Percentiles rank a stretch among this genome's conserved stretches.
Conservation (phyloP, 202 grass and related monocot genomes). For the Zizania palustris region DNA sequence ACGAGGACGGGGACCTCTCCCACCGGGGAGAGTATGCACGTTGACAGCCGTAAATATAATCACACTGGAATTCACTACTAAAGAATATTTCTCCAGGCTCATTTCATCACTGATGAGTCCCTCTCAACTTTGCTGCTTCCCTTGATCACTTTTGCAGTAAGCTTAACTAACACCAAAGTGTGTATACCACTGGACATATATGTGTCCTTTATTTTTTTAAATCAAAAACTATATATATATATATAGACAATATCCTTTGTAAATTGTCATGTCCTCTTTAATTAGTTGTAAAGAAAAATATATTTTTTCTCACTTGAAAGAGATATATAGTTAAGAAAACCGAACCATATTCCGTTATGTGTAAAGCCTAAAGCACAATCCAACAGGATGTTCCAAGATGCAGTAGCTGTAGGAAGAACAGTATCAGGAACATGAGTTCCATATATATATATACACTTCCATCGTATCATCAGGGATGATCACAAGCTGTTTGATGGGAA, state of each 20-base stretch:
- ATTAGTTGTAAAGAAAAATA: neutral
- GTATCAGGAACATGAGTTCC: neutral
- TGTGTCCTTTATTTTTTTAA: neutral
- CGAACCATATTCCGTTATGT: neutral
- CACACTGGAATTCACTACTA: neutral
- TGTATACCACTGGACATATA: neutral
- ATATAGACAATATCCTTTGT: neutral
- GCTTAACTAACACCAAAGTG: neutral
- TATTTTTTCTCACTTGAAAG: neutral
- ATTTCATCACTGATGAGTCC: neutral
- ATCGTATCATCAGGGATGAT: too few species aligned
- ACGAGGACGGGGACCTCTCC: too few species aligned
- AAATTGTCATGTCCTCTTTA: neutral
- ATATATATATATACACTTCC: too few species aligned
- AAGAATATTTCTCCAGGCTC: neutral
- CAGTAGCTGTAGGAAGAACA: neutral
- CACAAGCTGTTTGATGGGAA: slow-evolving; percentile 33
- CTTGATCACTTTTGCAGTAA: neutral
- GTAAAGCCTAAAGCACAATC: neutral
- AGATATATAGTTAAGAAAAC: neutral
- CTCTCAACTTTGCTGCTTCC: neutral
- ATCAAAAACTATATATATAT: neutral
- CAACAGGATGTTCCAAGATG: neutral
- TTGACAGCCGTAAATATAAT: too few species aligned
- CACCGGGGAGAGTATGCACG: too few species aligned